phyloP scores from a whole-genome alignment of 306 rosid species.

The Cucurbita moschata region DNA sequence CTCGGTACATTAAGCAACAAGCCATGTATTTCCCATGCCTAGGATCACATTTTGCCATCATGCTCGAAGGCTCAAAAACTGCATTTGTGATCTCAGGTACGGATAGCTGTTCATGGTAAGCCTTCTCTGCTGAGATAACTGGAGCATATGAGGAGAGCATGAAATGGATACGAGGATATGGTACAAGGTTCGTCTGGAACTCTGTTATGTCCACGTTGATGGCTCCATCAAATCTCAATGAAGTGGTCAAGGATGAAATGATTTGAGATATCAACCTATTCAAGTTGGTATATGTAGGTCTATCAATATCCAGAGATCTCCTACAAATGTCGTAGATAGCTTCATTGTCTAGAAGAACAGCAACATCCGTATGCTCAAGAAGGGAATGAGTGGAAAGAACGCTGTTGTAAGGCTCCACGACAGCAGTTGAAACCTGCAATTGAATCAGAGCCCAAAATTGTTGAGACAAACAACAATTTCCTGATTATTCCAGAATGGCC shows the following conservation, averaged over 20 bases:
- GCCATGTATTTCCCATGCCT: slow-evolving; percentile 99
- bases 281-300: slow-evolving; percentile 89
- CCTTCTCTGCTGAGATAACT: slow-evolving; percentile 95
- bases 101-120: slow-evolving; percentile 88
- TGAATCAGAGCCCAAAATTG: not conserved
- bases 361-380: slow-evolving; percentile 90
- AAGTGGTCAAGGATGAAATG: slow-evolving; percentile 86
- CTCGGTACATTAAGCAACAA: slow-evolving; percentile 94
- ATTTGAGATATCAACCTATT: slow-evolving; percentile 89
- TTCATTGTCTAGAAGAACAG: slow-evolving; percentile 89
- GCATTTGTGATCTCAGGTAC: slow-evolving; percentile 96
- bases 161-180: slow-evolving; percentile 92
- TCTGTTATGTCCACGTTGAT: slow-evolving; percentile 89
- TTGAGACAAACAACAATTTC: not conserved
- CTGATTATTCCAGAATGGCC: not conserved
- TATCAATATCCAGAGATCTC: slow-evolving; percentile 83
- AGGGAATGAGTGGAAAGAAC: slow-evolving; percentile 94
- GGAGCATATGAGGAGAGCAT: slow-evolving; percentile 97
- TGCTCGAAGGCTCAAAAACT: slow-evolving; percentile 91
- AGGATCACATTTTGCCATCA: slow-evolving; percentile 99
- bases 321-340: slow-evolving; percentile 95
- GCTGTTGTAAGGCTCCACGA: slow-evolving; percentile 95
- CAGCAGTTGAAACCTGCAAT: slow-evolving; percentile 83
- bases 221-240: slow-evolving; percentile 95
- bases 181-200: slow-evolving; percentile 96